Base-by-base conservation (phyloP, 2,329 filamentous ascomycete species). In the Phyllosticta ampelicida region DNA sequence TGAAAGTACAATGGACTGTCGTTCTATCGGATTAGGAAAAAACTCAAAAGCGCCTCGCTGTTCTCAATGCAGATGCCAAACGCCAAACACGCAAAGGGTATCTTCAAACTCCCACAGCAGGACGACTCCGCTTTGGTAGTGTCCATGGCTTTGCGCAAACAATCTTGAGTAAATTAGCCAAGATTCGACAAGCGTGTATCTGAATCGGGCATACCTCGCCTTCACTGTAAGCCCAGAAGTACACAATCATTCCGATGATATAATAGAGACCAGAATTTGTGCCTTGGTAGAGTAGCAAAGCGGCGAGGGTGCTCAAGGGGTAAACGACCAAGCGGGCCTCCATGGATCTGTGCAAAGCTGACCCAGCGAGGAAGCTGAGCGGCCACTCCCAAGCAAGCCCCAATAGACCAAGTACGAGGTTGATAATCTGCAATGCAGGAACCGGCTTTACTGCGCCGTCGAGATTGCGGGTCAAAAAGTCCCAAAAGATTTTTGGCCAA, bases 401-500 rank as follows among this genome's bases (percentile, higher is more conserved):
- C 62, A 86, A 70, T 60, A 97, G 65, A 16, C 89, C 91, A 67
- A 95, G 80, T 51, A 96, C 20, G 21, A 99, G 77, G 68, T 99
- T 99, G 75, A 97, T 80, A 67, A 87, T 88, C 71, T 99, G 94
- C 16, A 99, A 79, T 54, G 90, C 78, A 1, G 94, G 94, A n/a
- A 94, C 73, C 0, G 92, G 92, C 67, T 87, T 90, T 62, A 97
- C 89, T 53, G 87, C 88, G 58, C 78, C 80, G 70, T 99, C 89
- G 65, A 99, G 84, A 66, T 89, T 90, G 68, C 89, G 90, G 61
- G 92, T 96, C 64, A 94, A 75, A 72, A 96, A 96, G 74, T 99
- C 94, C 87, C 89, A 99, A 76, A 99, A 95, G 70, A 99, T 86
- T 74, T 99, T 99, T 64, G 94, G 94, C 90, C 91, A 99, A 82